Evolutionary conservation across 345 rosid genomes (phyloP).

Genomic region (Gossypium ekmanianum): DNA sequence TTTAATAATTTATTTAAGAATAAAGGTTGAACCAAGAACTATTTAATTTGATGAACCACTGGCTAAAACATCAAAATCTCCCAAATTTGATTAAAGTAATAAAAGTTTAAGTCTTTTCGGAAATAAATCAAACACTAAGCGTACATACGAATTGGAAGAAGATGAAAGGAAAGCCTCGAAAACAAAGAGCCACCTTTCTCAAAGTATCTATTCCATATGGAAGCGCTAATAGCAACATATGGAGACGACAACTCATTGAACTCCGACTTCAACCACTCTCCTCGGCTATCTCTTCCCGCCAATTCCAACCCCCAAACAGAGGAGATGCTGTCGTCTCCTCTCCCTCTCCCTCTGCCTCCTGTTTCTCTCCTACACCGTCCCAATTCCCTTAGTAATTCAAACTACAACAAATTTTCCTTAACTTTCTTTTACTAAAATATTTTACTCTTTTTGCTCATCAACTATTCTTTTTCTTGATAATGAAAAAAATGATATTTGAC

Average conservation of each 20-base stretch:
- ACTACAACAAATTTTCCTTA: background rate
- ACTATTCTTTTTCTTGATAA: slow-evolving; percentile 22
- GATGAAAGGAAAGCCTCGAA: too few relatives aligned
- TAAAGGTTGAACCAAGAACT: too few relatives aligned
- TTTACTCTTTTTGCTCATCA: slow-evolving; percentile 1
- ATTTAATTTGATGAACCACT: too few relatives aligned
- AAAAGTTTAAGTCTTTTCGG: too few relatives aligned
- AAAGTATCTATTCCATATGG: slow-evolving; percentile 28
- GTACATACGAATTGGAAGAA: too few relatives aligned
- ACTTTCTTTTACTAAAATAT: too few relatives aligned
- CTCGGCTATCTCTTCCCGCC: slow-evolving; percentile 2
- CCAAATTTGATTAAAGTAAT: too few relatives aligned
- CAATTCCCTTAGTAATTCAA: slow-evolving; percentile 41
- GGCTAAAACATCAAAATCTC: too few relatives aligned
- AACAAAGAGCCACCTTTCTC: too few relatives aligned
- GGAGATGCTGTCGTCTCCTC: slow-evolving; percentile 14
- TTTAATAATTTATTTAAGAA: too few relatives aligned
- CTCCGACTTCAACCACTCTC: slow-evolving; percentile 30
- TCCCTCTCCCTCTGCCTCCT: slow-evolving; percentile 93
- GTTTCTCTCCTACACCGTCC: slow-evolving; percentile 62
- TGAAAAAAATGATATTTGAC: slow-evolving; percentile 26
- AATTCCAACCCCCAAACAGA: slow-evolving; percentile 11
- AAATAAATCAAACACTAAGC: too few relatives aligned
- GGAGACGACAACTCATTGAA: slow-evolving; percentile 59
- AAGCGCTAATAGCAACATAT: slow-evolving; percentile 62